These are phyloP conservation scores for Emericellopsis cladophorae DNA, from an alignment of 2,329 filamentous ascomycete genomes.

Conservation along the genomic window DNA sequence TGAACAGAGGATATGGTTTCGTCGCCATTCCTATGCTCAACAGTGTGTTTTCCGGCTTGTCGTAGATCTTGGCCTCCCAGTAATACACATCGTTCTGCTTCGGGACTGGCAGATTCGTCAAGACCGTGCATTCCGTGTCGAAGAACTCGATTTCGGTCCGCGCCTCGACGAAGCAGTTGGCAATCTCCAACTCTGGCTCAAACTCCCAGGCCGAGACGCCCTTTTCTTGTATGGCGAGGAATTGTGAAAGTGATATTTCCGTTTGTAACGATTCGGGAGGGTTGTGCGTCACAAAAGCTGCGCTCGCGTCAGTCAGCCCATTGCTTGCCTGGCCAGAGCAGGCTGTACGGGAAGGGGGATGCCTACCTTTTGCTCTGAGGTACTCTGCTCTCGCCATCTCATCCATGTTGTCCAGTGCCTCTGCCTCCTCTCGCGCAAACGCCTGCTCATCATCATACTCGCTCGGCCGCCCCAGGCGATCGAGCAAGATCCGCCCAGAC, in stretches of 20 bases:
- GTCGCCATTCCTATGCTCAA: conserved; percentile 91
- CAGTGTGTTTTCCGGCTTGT: conserved; percentile 80
- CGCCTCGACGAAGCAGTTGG: conserved; percentile 95
- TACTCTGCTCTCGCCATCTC: conserved; percentile 86
- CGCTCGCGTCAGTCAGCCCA: not conserved
- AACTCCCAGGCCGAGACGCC: conserved; percentile 99
- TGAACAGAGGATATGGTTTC: conserved; percentile 91
- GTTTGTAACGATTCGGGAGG: conserved; percentile 91
- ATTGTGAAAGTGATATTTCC: conserved; percentile 95
- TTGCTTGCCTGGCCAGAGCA: not conserved
- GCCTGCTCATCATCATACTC: conserved; percentile 98
- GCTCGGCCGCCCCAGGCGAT: conserved; percentile 83
- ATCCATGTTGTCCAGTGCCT: conserved; percentile 91
- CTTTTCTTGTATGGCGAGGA: conserved; percentile 96
- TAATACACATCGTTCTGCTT: conserved; percentile 99
- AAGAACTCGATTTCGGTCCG: conserved; percentile 98
- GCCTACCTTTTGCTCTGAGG: conserved; percentile 79
- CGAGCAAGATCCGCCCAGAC: conserved; percentile 80
- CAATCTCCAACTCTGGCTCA: conserved; percentile 95
- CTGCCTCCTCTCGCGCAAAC: conserved; percentile 84
- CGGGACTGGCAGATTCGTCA: conserved; percentile 90
- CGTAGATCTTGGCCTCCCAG: conserved; percentile 98
- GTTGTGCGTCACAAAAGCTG: conserved; percentile 88
- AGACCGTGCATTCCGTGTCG: conserved; percentile 92
- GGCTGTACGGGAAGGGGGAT: not conserved